Conservation (phyloP, 1,284 basidiomycete species). For the Ceratobasidium sp. region DNA sequence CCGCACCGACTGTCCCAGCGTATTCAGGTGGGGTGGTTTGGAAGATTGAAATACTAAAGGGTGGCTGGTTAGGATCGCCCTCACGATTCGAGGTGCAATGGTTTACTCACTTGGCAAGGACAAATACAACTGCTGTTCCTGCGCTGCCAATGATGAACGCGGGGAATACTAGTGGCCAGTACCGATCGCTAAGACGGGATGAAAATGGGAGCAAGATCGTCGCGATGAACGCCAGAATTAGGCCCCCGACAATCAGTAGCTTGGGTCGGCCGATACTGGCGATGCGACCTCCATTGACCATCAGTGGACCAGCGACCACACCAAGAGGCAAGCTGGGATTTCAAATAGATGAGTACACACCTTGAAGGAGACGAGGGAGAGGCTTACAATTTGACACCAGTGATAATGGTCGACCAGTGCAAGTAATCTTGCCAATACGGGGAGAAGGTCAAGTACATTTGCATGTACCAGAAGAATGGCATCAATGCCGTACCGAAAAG, state of each 20-base stretch:
- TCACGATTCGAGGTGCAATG: neutral
- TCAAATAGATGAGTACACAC: neutral
- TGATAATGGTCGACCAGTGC: constrained; percentile 35
- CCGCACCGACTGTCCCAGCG: constrained; percentile 40
- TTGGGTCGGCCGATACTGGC: constrained; percentile 53
- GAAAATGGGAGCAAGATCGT: constrained; percentile 55
- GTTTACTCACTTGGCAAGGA: constrained; percentile 19
- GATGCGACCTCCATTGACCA: constrained; percentile 53
- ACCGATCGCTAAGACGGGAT: constrained; percentile 50
- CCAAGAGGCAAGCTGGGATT: constrained; percentile 31
- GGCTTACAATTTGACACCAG: constrained; percentile 37
- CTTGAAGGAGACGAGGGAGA: neutral
- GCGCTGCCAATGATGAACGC: constrained; percentile 48
- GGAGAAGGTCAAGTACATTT: constrained; percentile 36
- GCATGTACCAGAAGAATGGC: constrained; percentile 52
- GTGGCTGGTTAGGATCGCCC: neutral
- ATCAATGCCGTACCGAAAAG: constrained; percentile 51
- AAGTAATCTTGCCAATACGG: constrained; percentile 35
- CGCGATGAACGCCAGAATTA: constrained; percentile 51
- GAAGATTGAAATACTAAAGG: constrained; percentile 35
- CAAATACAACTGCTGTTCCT: constrained; percentile 33
- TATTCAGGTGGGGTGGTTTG: constrained; percentile 37
- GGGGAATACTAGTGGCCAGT: constrained; percentile 59
- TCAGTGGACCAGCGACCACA: constrained; percentile 44
- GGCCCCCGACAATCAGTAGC: constrained; percentile 55